Conservation (phyloP, 768 basidiomycete species). For the Hericium alpestre region DNA sequence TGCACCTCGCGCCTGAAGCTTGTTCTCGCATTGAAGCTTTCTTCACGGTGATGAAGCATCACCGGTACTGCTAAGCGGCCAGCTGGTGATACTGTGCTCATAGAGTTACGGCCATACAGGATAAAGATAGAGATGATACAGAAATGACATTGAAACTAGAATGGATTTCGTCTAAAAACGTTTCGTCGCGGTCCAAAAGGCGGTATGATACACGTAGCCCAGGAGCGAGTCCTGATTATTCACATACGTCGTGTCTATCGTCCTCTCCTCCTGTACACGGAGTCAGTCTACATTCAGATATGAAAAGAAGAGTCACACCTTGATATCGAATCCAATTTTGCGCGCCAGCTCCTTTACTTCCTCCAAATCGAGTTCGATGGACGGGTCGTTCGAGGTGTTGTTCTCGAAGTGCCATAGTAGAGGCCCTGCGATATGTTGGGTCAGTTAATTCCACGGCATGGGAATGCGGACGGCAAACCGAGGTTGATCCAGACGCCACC, state of each 20-base stretch:
- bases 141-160: too few species aligned
- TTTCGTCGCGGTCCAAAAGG: slow-evolving; percentile 74
- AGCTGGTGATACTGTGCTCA: too few species aligned
- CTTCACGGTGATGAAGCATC: too few species aligned
- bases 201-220: slow-evolving; percentile 72
- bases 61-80: too few species aligned
- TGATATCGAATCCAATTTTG: slow-evolving; percentile 71
- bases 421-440: slow-evolving; percentile 43
- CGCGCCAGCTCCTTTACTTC: slow-evolving; percentile 72
- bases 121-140: too few species aligned
- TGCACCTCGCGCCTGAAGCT: too few species aligned
- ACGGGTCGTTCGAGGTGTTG: slow-evolving; percentile 66
- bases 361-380: slow-evolving; percentile 82
- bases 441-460: neutral
- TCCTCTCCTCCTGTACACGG: slow-evolving; percentile 57
- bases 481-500: slow-evolving; percentile 92
- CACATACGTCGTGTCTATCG: slow-evolving; percentile 78
- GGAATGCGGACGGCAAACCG: slow-evolving; percentile 28
- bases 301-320: slow-evolving; percentile 36
- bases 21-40: too few species aligned
- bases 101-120: too few species aligned
- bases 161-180: neutral
- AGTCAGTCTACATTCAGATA: neutral
- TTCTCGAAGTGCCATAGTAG: slow-evolving; percentile 98
- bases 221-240: slow-evolving; percentile 75